Conservation (phyloP, 352 stramenopile species). For the Globisporangium camurandrum region DNA sequence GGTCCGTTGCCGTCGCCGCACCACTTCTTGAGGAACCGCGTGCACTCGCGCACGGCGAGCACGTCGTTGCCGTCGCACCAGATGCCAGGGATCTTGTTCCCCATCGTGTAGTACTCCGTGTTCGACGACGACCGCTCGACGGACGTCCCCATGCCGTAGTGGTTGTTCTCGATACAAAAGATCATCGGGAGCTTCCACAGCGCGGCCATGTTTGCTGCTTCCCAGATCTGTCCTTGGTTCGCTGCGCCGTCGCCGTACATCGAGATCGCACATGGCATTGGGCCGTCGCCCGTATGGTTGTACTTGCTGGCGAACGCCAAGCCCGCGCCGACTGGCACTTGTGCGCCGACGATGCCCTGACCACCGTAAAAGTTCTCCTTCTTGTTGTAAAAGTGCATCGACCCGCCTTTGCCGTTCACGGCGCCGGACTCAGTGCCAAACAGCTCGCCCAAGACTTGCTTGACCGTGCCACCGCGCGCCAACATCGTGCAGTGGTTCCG, state of each 20-base stretch:
- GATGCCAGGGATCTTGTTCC: conserved; percentile 99
- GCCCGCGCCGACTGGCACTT: conserved; percentile 97
- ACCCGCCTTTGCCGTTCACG: conserved; percentile 95
- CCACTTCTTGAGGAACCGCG: conserved; percentile 96
- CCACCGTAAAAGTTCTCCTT: conserved; percentile 98
- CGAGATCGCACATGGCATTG: conserved; percentile 92
- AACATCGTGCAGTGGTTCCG: conserved; percentile 98
- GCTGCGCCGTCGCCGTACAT: conserved; percentile 99
- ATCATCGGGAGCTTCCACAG: conserved; percentile 99
- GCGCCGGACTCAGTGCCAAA: conserved; percentile 91
- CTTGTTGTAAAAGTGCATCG: conserved; percentile 99
- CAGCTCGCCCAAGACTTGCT: conserved; percentile 92
- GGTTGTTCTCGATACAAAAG: conserved; percentile 99
- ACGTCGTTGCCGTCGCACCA: conserved; percentile 99
- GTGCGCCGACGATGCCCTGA: conserved; percentile 97
- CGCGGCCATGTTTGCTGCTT: conserved; percentile 95
- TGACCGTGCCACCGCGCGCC: conserved; percentile 90
- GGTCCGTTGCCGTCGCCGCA: conserved; percentile 95
- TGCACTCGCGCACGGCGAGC: conserved; percentile 94
- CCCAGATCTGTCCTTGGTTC: conserved; percentile 99
- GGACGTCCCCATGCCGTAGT: conserved; percentile 99
- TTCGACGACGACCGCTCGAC: conserved; percentile 95
- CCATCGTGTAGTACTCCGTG: conserved; percentile 99
- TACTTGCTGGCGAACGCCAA: conserved; percentile 99
- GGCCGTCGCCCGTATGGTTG: conserved; percentile 87